Conservation (phyloP, 2,329 filamentous ascomycete species). For the Pseudogymnoascus sp. region DNA sequence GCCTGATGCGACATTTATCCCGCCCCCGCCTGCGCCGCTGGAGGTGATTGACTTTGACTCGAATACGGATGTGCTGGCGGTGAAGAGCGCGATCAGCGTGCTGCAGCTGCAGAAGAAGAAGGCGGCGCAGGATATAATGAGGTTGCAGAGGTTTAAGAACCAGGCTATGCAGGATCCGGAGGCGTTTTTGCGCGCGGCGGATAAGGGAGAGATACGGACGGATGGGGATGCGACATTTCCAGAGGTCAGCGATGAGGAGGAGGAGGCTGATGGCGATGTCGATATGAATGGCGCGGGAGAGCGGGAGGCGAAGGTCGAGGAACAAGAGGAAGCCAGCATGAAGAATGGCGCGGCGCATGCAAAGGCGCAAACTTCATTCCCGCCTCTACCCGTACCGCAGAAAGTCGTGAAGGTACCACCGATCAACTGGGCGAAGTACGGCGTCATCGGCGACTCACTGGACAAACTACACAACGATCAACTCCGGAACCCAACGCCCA, state of each 20-base stretch:
- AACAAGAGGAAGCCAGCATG: background rate
- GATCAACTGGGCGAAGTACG: conserved; percentile 93
- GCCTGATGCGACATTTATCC: conserved; percentile 34
- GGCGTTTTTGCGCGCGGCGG: conserved; percentile 63
- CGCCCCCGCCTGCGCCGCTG: conserved; percentile 39
- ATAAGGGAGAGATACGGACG: conserved; percentile 49
- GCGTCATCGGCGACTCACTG: conserved; percentile 75
- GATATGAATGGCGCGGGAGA: conserved; percentile 3
- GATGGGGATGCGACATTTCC: conserved; percentile 20
- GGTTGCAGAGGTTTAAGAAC: conserved; percentile 61
- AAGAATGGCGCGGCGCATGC: background rate
- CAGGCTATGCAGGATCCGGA: conserved; percentile 65
- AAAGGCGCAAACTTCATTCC: background rate
- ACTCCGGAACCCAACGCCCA: conserved; percentile 53
- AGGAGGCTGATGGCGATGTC: conserved; percentile 25
- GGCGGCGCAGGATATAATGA: conserved; percentile 66
- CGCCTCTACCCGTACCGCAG: conserved; percentile 62
- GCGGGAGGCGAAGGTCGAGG: background rate
- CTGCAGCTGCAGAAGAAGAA: conserved; percentile 79
- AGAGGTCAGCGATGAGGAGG: conserved; percentile 25
- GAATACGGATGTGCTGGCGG: conserved; percentile 81
- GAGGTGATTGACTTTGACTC: conserved; percentile 50
- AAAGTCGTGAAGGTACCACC: conserved; percentile 78
- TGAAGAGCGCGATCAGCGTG: conserved; percentile 77
- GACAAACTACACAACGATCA: conserved; percentile 83